These are phyloP conservation scores for Chlamydomonas eustigma DNA, from an alignment of 139 green algal genomes.

Conservation along the genomic window DNA sequence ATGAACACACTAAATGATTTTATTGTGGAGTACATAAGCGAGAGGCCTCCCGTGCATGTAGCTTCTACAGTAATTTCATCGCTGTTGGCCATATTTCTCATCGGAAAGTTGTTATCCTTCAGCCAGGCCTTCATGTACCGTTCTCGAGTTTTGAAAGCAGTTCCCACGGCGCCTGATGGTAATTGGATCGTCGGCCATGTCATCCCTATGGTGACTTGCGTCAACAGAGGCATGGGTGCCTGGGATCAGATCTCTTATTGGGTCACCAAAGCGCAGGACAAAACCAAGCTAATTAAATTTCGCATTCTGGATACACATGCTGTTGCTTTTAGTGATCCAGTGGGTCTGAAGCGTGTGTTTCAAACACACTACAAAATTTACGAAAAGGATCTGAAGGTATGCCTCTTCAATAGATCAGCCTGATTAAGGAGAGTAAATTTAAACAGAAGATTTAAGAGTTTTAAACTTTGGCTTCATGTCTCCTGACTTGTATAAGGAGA, in stretches of 20 bases:
- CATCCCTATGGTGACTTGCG: conserved; percentile 43
- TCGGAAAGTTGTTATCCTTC: neutral
- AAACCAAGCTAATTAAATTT: conserved; percentile 51
- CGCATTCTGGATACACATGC: conserved; percentile 58
- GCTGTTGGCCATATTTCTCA: neutral
- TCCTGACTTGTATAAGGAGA: too few species aligned
- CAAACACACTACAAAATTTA: conserved; percentile 73
- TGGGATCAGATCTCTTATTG: conserved; percentile 79
- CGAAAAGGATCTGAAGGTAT: conserved; percentile 69
- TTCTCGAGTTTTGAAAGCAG: neutral
- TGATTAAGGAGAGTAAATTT: too few species aligned
- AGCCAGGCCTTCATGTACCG: conserved; percentile 14
- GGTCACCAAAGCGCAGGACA: conserved; percentile 34
- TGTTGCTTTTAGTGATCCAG: conserved; percentile 63
- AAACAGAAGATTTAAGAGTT: too few species aligned
- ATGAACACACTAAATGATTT: too few species aligned
- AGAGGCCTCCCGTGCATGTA: neutral
- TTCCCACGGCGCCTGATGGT: conserved; percentile 39
- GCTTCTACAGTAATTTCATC: neutral
- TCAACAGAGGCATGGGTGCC: conserved; percentile 35
- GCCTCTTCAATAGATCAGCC: too few species aligned
- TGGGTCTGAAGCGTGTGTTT: conserved; percentile 75
- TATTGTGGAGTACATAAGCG: too few species aligned
- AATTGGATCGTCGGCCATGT: conserved; percentile 55
- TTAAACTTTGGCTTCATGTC: too few species aligned